Evolutionary conservation across 2,329 filamentous ascomycete genomes (phyloP).

Genomic region (Aspergillus pseudoterreus): DNA sequence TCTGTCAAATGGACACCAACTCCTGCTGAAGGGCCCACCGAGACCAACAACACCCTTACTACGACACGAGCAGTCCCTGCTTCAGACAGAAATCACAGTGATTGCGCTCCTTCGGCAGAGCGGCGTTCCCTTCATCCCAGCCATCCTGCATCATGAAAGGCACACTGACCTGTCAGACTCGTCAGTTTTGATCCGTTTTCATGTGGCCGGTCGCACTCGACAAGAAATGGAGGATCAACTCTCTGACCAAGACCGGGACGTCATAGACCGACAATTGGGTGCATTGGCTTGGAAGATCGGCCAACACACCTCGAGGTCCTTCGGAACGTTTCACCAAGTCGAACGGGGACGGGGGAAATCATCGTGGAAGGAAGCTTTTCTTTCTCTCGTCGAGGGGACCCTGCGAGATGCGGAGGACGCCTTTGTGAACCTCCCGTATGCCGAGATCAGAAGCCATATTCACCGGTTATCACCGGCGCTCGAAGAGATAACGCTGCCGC

Average conservation of each 20-base stretch:
- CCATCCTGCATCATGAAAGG: conserved; percentile 35
- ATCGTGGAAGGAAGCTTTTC: conserved; percentile 55
- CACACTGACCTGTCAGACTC: conserved; percentile 23
- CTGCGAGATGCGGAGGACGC: conserved; percentile 58
- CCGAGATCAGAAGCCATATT: conserved; percentile 51
- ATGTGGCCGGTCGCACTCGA: conserved; percentile 32
- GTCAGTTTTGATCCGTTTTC: conserved; percentile 37
- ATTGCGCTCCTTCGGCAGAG: conserved; percentile 34
- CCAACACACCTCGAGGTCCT: conserved; percentile 45
- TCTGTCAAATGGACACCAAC: conserved; percentile 35
- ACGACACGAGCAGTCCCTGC: conserved; percentile 35
- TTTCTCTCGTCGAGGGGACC: conserved; percentile 49
- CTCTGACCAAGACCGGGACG: conserved; percentile 25
- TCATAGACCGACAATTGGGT: conserved; percentile 35
- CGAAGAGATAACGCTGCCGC: conserved; percentile 49
- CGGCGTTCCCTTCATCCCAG: conserved; percentile 33
- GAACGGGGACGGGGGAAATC: conserved; percentile 41
- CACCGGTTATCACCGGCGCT: conserved; percentile 42
- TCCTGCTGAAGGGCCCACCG: conserved; percentile 38
- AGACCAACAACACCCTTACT: conserved; percentile 34
- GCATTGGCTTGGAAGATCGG: conserved; percentile 40
- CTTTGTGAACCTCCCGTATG: conserved; percentile 55
- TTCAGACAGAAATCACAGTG: conserved; percentile 39
- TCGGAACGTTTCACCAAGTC: conserved; percentile 50
- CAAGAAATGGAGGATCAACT: conserved; percentile 28